A percentile compares a stretch with the other conserved stretches of the same genome.
phyloP scores from a whole-genome alignment of 1,284 basidiomycete genomes.

The Pseudozyma sp. region DNA sequence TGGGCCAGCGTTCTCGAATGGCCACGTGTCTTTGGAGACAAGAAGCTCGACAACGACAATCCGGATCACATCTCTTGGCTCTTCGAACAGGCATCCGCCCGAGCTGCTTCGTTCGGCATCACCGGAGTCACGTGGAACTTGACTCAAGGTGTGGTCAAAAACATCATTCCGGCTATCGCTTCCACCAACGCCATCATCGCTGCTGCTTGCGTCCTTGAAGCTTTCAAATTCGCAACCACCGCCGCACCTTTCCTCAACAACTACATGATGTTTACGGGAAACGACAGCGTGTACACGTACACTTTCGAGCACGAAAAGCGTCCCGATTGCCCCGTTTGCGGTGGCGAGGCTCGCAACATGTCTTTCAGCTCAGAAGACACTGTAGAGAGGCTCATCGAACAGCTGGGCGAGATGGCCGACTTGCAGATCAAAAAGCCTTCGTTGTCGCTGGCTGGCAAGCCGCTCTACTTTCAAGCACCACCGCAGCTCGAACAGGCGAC shows the following conservation, averaged over 20 bases:
- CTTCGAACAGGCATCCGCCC: constrained; percentile 77
- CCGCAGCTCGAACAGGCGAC: constrained; percentile 88
- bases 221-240: constrained; percentile 97
- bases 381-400: constrained; percentile 55
- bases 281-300: constrained; percentile 95
- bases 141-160: constrained; percentile 99
- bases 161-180: constrained; percentile 88
- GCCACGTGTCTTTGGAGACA: constrained; percentile 83
- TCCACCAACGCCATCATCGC: constrained; percentile 67
- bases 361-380: constrained; percentile 20
- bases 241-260: constrained; percentile 95
- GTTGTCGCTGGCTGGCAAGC: constrained; percentile 71
- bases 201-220: constrained; percentile 97
- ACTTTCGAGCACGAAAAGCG: constrained; percentile 96
- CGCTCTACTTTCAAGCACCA: constrained; percentile 90
- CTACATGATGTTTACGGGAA: constrained; percentile 91
- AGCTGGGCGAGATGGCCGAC: constrained; percentile 53
- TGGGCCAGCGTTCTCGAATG: constrained; percentile 99
- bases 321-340: constrained; percentile 95
- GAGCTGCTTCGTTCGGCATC: constrained; percentile 93
- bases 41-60: constrained; percentile 75
- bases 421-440: constrained; percentile 62
- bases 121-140: constrained; percentile 97
- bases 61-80: constrained; percentile 97
- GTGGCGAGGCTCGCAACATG: constrained; percentile 75